These are phyloP conservation scores for Heliamphora pulchella DNA, from an alignment of 179 eudicot genomes.

Conservation along the genomic window DNA sequence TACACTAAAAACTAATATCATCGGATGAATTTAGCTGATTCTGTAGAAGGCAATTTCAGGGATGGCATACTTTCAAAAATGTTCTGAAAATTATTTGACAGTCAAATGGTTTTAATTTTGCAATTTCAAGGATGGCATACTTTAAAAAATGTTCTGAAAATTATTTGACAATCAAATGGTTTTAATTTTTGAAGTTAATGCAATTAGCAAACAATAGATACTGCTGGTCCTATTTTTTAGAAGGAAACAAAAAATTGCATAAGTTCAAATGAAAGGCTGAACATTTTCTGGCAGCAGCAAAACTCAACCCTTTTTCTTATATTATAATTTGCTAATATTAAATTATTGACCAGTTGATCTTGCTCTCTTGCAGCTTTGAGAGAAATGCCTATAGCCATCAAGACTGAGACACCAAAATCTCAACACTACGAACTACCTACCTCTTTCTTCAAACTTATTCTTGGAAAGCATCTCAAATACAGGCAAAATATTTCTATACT, in stretches of 20 bases:
- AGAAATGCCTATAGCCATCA: slow-evolving; percentile 89
- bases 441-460: slow-evolving; percentile 85
- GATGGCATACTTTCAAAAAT: too few relatives aligned
- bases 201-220: too few relatives aligned
- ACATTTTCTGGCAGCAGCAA: not conserved
- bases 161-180: too few relatives aligned
- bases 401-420: slow-evolving; percentile 69
- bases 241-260: not conserved
- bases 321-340: not conserved
- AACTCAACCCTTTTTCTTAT: not conserved
- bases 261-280: not conserved
- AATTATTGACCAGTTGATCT: slow-evolving; percentile 2
- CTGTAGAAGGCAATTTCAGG: too few relatives aligned
- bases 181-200: not conserved
- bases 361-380: slow-evolving; percentile 52
- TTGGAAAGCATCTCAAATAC: slow-evolving; percentile 85
- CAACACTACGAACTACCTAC: slow-evolving; percentile 98
- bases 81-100: too few relatives aligned
- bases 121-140: too few relatives aligned
- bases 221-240: too few relatives aligned
- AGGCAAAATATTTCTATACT: slow-evolving; percentile 34
- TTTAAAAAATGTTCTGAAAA: too few relatives aligned
- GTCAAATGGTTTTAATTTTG: too few relatives aligned
- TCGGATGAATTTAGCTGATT: too few relatives aligned
- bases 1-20: too few relatives aligned